Evolutionary conservation across 305 asterid genomes (phyloP).

Genomic region (Nicotiana rustica): DNA sequence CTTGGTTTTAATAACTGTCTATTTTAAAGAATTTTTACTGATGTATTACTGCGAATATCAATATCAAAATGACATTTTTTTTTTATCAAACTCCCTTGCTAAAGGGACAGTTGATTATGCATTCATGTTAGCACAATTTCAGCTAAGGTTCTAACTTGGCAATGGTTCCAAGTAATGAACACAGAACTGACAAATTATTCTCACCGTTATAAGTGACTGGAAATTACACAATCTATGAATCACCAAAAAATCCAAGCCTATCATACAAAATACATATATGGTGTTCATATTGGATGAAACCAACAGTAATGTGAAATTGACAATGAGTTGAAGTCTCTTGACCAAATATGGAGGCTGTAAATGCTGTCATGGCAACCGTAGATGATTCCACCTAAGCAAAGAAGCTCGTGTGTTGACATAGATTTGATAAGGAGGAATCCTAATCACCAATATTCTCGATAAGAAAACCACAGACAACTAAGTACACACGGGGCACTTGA

Average conservation of each 20-base stretch:
- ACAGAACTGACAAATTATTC: too few species aligned
- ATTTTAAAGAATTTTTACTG: neutral
- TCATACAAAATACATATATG: neutral
- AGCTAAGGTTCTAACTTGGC: neutral
- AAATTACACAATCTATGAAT: too few species aligned
- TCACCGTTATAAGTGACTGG: too few species aligned
- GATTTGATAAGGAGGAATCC: conserved; percentile 66
- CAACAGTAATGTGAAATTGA: conserved; percentile 14
- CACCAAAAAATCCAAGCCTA: too few species aligned
- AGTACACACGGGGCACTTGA: too few species aligned
- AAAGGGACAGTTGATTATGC: neutral
- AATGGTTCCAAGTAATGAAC: too few species aligned
- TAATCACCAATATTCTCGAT: conserved; percentile 51
- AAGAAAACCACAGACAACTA: conserved; percentile 50
- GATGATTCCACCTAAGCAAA: conserved; percentile 29
- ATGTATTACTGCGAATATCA: neutral
- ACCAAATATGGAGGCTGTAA: conserved; percentile 24
- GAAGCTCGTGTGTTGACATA: conserved; percentile 45
- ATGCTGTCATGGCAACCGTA: conserved; percentile 45
- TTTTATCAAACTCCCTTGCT: neutral
- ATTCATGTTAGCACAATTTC: neutral
- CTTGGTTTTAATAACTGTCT: neutral
- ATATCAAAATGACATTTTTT: neutral
- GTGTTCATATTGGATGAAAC: neutral
- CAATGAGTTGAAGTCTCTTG: neutral